Conservation (phyloP, 2,329 filamentous ascomycete species). For the Pseudopithomyces chartarum region DNA sequence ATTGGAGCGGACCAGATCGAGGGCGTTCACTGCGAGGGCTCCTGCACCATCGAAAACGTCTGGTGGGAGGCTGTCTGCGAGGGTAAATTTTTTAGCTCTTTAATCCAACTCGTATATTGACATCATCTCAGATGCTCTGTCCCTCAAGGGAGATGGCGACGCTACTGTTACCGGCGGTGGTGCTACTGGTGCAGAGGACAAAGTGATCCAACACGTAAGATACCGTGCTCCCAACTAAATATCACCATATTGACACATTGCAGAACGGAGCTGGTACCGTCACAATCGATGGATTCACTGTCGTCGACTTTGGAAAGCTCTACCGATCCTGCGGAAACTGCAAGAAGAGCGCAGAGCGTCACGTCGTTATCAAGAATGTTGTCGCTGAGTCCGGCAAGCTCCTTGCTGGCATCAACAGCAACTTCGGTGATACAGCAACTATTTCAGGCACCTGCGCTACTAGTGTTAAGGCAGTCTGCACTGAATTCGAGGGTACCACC, state of each 20-base stretch:
- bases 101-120: not conserved
- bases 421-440: slow-evolving; percentile 55
- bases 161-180: slow-evolving; percentile 44
- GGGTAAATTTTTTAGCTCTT: slow-evolving; percentile 2
- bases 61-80: slow-evolving; percentile 52
- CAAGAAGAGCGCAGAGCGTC: slow-evolving; percentile 53
- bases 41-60: slow-evolving; percentile 53
- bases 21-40: slow-evolving; percentile 57
- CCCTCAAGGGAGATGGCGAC: slow-evolving; percentile 31
- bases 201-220: slow-evolving; percentile 46
- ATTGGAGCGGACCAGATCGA: slow-evolving; percentile 57
- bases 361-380: slow-evolving; percentile 49
- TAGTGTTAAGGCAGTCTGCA: slow-evolving; percentile 21
- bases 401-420: slow-evolving; percentile 55
- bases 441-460: slow-evolving; percentile 30
- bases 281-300: slow-evolving; percentile 34
- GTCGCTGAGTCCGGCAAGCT: slow-evolving; percentile 40
- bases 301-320: slow-evolving; percentile 38
- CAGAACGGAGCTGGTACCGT: slow-evolving; percentile 44
- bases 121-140: slow-evolving; percentile 23
- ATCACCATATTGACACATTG: too few relatives aligned
- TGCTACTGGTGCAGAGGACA: slow-evolving; percentile 40
- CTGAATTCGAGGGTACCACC: slow-evolving; percentile 27
- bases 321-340: slow-evolving; percentile 51
- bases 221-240: too few relatives aligned